Conservation (phyloP, 495 filamentous ascomycete genomes). For the Amniculicola lignicola region DNA sequence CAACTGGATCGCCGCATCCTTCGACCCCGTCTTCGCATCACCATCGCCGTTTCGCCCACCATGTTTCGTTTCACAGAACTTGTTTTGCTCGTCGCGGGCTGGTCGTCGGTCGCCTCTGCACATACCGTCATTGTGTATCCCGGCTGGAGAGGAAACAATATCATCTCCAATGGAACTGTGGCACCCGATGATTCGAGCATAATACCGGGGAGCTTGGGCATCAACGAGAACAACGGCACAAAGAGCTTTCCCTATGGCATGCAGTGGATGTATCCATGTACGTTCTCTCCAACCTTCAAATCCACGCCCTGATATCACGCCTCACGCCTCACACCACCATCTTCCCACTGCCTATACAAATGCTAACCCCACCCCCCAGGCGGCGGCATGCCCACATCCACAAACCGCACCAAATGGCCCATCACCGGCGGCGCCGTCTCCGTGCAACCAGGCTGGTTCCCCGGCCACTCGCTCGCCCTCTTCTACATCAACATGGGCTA, state of each 20-base stretch:
- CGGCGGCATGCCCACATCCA: slow-evolving; percentile 74
- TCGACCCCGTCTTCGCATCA: too few species aligned
- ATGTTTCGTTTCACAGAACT: slow-evolving; percentile 36
- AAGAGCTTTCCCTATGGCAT: slow-evolving; percentile 77
- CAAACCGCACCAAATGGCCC: slow-evolving; percentile 90
- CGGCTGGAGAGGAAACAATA: slow-evolving; percentile 90
- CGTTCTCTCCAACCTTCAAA: slow-evolving; percentile 38
- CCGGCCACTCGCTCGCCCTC: slow-evolving; percentile 77
- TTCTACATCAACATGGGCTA: slow-evolving; percentile 94
- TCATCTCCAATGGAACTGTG: slow-evolving; percentile 66
- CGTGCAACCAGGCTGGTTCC: slow-evolving; percentile 94
- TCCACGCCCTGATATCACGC: slow-evolving; percentile 7
- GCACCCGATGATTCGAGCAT: slow-evolving; percentile 32
- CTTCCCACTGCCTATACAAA: too few species aligned
- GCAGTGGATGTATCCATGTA: slow-evolving; percentile 99
- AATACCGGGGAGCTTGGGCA: slow-evolving; percentile 47
- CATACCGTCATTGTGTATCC: slow-evolving; percentile 93
- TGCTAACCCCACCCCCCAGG: slow-evolving; percentile 51
- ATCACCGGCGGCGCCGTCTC: slow-evolving; percentile 78
- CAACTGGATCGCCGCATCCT: too few species aligned
- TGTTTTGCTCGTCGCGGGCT: slow-evolving; percentile 40
- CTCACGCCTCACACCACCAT: too few species aligned
- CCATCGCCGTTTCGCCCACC: too few species aligned
- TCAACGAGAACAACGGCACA: slow-evolving; percentile 43
- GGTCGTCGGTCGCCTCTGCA: slow-evolving; percentile 53